These are phyloP conservation scores for Hypomyces rosellus DNA, from an alignment of 2,329 filamentous ascomycete genomes.

Conservation along the genomic window DNA sequence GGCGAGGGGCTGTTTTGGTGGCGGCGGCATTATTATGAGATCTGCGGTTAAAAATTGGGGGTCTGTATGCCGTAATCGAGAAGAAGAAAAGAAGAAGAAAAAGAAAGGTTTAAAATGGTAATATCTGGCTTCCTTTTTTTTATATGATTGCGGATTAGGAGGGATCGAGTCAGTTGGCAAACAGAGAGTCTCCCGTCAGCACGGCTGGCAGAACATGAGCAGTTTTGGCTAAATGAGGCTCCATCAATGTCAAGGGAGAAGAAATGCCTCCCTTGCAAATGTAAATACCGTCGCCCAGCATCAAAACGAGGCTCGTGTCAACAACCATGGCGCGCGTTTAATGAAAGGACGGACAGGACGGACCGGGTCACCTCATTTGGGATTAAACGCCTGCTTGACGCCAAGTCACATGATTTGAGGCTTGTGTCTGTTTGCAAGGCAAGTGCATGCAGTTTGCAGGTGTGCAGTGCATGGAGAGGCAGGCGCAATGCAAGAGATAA, in stretches of 20 bases:
- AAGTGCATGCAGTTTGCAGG: background rate
- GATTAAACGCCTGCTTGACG: slow-evolving; percentile 15
- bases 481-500: no score
- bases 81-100: background rate
- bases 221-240: no score
- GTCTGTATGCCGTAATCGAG: no score
- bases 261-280: background rate
- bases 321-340: slow-evolving; percentile 17
- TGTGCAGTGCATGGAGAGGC: no score
- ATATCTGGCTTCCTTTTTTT: background rate
- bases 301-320: slow-evolving; percentile 2
- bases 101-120: background rate
- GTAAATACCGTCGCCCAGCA: background rate
- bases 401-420: slow-evolving; percentile 22
- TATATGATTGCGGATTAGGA: background rate
- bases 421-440: background rate
- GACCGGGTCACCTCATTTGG: slow-evolving; percentile 4
- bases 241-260: background rate
- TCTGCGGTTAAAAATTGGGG: no score
- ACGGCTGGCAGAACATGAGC: no score
- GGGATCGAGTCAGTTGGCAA: no score
- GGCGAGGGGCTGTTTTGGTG: background rate
- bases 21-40: background rate
- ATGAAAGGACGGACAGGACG: slow-evolving; percentile 10
- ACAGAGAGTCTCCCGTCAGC: no score